Evolutionary conservation across 192 early-diverging fungal species (phyloP), one percentile per base, ranked within the genome.

Genomic region (Dimargaris verticillata): DNA sequence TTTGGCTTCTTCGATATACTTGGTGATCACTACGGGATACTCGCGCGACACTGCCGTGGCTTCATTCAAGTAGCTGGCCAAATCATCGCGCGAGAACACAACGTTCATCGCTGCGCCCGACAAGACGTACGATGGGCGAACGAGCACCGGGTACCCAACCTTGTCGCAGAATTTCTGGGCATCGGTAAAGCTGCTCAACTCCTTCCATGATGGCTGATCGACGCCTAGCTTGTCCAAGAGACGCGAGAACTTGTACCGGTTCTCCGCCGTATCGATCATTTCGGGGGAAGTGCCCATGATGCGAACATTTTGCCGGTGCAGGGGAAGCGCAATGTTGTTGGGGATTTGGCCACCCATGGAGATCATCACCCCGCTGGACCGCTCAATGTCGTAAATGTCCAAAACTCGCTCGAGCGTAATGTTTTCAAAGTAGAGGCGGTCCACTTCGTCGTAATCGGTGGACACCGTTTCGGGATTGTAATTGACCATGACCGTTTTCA

Each of bases 381-480:
- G 65, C 78, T 98, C 95, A 33, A 78, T 69, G 69, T 98, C 88
- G 67, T 99, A 99, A 65, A 99, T 99, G 74, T 99, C 95, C 68
- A 94, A 69, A 43, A 96, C 84, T 61, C 91, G 82, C 72, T 99
- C 95, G 61, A 93, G 74, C 44, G 87, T 91, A 55, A 98, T 80
- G 68, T 87, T 90, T 65, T 94, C 92, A 73, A 99, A 99, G 80
- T 99, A 99, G 33, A 99, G 82, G 49, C 92, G 80, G 68, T 99
- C 95, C 6, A 87, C 88, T 78, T 99, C 95, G 67, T 99, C 95
- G 61, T 91, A 99, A 78, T 99, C 95, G 10, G 95, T 99, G 14
- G 89, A 92, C n/a, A 99, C 95, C 4, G 95, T 98, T 70, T 98
- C 95, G 22, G 95, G 95, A 72, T 98, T 98, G 76, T 96, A 98